Evolutionary conservation across 2,329 filamentous ascomycete species (phyloP).

Genomic region (Ramichloridium luteum): DNA sequence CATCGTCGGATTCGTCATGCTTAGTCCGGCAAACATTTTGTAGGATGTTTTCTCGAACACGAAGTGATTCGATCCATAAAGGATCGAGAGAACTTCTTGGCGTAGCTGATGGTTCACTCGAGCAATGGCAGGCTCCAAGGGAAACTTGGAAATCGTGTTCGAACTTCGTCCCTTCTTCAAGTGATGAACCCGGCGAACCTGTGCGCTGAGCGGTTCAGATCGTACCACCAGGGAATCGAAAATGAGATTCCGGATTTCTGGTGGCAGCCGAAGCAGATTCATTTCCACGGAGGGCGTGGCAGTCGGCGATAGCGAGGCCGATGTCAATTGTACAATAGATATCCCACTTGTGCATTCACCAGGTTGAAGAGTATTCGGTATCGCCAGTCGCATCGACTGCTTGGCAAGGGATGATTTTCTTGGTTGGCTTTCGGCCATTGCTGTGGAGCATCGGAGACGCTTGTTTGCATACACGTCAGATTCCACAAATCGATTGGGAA

Average conservation of each 20-base stretch:
- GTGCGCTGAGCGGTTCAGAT: slow-evolving; percentile 11
- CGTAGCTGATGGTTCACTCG: slow-evolving; percentile 11
- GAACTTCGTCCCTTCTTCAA: slow-evolving; percentile 7
- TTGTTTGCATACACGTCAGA: no score
- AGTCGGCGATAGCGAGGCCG: no score
- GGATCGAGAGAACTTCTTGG: slow-evolving; percentile 12
- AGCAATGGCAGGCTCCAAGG: slow-evolving; percentile 9
- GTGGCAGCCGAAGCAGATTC: slow-evolving; percentile 10
- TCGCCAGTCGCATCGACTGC: no score
- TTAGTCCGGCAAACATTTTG: slow-evolving; percentile 6
- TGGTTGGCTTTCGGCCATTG: no score
- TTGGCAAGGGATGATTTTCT: no score
- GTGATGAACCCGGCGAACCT: slow-evolving; percentile 10
- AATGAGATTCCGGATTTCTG: slow-evolving; percentile 13
- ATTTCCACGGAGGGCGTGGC: no score
- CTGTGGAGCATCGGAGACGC: no score
- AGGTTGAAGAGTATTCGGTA: no score
- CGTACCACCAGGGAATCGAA: slow-evolving; percentile 10
- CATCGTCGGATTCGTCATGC: slow-evolving; percentile 8
- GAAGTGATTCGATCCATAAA: slow-evolving; percentile 12
- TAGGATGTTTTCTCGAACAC: slow-evolving; percentile 10
- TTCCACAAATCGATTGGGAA: no score
- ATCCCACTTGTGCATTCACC: no score
- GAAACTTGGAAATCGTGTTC: slow-evolving; percentile 11
- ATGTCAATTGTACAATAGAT: no score